These are phyloP conservation scores for Coniochaeta sp. DNA, from an alignment of 2,329 filamentous ascomycete genomes.

Conservation along the genomic window DNA sequence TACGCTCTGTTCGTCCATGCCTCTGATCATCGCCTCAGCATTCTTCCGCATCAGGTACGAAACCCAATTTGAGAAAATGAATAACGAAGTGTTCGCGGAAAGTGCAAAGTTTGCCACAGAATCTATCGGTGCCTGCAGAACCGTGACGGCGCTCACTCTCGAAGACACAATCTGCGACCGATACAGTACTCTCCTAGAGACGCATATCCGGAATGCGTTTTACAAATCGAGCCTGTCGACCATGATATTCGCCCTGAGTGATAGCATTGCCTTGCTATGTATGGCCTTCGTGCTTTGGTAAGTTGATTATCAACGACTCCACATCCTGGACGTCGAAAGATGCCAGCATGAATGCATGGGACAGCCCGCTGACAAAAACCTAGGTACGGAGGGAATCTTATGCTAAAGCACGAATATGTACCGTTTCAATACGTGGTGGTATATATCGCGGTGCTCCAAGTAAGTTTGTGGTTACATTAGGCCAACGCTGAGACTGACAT, in stretches of 20 bases:
- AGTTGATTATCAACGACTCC: not conserved
- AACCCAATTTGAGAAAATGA: slow-evolving; percentile 48
- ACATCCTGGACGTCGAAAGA: not conserved
- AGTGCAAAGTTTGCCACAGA: slow-evolving; percentile 58
- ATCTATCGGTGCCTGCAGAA: slow-evolving; percentile 53
- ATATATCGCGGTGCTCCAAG: slow-evolving; percentile 24
- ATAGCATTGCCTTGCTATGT: slow-evolving; percentile 42
- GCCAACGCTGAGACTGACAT: not conserved
- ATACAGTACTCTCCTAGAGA: slow-evolving; percentile 25
- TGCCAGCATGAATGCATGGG: not conserved
- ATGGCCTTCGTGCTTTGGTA: slow-evolving; percentile 55
- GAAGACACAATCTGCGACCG: slow-evolving; percentile 45
- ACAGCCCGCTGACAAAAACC: not conserved
- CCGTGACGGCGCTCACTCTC: slow-evolving; percentile 52
- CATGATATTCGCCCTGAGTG: slow-evolving; percentile 24
- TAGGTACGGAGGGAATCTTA: slow-evolving; percentile 20
- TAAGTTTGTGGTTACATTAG: slow-evolving; percentile 1
- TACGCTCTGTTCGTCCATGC: slow-evolving; percentile 24
- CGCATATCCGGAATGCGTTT: slow-evolving; percentile 23
- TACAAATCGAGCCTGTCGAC: slow-evolving; percentile 23
- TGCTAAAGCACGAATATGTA: slow-evolving; percentile 20
- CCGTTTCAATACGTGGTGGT: slow-evolving; percentile 26
- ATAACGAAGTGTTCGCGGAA: slow-evolving; percentile 48
- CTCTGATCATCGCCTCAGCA: slow-evolving; percentile 24
- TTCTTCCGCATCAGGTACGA: slow-evolving; percentile 42